Evolutionary conservation across 768 basidiomycete genomes (phyloP).

Genomic region (Boletus edulis): DNA sequence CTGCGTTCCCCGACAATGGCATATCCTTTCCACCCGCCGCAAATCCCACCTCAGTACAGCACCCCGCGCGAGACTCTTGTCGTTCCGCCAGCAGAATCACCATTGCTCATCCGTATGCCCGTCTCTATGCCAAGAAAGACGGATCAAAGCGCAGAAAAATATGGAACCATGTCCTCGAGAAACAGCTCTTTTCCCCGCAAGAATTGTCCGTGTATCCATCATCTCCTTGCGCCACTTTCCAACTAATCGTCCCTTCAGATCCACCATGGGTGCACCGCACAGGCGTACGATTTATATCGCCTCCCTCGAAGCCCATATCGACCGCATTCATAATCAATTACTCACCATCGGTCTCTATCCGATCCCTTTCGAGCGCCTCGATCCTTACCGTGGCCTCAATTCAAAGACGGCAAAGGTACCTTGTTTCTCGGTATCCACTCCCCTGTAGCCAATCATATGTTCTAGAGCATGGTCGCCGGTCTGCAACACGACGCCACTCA

Average conservation of each 20-base stretch:
- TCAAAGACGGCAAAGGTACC: conserved; percentile 71
- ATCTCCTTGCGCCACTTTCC: background rate
- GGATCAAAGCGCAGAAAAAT: conserved; percentile 67
- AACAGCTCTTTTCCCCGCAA: conserved; percentile 60
- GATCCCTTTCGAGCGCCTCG: conserved; percentile 53
- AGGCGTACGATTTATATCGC: conserved; percentile 70
- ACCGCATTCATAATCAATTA: conserved; percentile 60
- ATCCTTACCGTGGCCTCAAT: conserved; percentile 68
- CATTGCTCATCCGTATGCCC: conserved; percentile 66
- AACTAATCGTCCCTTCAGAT: conserved; percentile 34
- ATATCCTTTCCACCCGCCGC: conserved; percentile 15
- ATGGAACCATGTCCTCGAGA: conserved; percentile 78
- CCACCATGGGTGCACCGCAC: conserved; percentile 63
- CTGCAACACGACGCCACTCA: conserved; percentile 64
- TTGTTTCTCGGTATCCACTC: background rate
- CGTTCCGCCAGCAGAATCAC: conserved; percentile 27
- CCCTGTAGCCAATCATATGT: background rate
- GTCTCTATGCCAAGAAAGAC: conserved; percentile 62
- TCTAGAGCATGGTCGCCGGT: conserved; percentile 72
- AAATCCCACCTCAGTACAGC: conserved; percentile 6
- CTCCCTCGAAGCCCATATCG: conserved; percentile 71
- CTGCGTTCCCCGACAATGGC: conserved; percentile 23
- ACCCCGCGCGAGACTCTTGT: conserved; percentile 14
- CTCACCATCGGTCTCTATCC: conserved; percentile 53
- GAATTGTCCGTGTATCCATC: conserved; percentile 50